phyloP scores from a whole-genome alignment of 441 rosid genomes.

The Rhodomyrtus psidioides region DNA sequence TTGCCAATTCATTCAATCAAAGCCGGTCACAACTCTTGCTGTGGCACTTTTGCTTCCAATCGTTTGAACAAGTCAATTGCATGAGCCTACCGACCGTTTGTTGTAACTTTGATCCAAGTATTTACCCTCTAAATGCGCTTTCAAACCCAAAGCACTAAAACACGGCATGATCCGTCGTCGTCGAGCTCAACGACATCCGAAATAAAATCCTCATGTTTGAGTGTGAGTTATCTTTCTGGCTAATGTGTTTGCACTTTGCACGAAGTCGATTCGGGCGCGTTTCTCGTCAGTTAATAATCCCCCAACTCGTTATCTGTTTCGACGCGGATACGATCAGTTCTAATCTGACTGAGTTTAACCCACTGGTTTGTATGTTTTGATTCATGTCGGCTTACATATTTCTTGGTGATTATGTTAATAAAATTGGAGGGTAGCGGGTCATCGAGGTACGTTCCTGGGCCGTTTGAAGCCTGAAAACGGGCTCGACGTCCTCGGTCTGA shows the following conservation, averaged over 20 bases:
- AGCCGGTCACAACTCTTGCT: too few species aligned
- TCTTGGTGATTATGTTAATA: too few species aligned
- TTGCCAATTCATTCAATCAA: not conserved
- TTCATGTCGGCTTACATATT: not conserved
- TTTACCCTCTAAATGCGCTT: not conserved
- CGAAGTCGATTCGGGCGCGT: not conserved
- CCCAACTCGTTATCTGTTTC: not conserved
- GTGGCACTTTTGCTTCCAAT: not conserved
- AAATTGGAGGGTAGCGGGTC: not conserved
- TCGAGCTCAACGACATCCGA: too few species aligned
- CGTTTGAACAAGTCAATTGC: not conserved
- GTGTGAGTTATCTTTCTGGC: too few species aligned
- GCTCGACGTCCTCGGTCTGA: not conserved
- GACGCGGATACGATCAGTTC: not conserved
- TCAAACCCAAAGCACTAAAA: not conserved
- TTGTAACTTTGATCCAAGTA: not conserved
- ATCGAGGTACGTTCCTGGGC: not conserved
- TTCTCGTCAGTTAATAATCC: not conserved
- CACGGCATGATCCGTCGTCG: not conserved
- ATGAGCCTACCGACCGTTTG: not conserved
- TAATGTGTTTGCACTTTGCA: too few species aligned
- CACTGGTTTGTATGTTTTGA: not conserved
- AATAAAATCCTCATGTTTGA: too few species aligned
- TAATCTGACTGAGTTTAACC: not conserved
- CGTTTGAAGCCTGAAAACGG: not conserved